phyloP scores from a whole-genome alignment of 2,329 filamentous ascomycete genomes.

The Diaporthe australafricana region DNA sequence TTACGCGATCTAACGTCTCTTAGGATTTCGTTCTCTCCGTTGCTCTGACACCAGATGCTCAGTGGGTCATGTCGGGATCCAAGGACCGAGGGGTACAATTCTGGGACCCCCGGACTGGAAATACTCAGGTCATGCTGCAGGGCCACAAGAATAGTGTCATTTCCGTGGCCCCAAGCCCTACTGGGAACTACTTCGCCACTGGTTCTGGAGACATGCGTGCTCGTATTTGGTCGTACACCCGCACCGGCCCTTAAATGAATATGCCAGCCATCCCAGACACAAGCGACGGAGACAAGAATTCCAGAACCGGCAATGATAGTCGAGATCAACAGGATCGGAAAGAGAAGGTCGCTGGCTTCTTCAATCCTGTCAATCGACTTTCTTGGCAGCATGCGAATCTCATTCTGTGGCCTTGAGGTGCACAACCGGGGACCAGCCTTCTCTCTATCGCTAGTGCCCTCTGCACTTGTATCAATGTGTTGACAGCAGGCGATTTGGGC shows the following conservation, averaged over 20 bases:
- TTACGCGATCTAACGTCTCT: conserved; percentile 44
- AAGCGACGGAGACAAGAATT: neutral
- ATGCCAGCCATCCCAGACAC: neutral
- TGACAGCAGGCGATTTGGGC: neutral
- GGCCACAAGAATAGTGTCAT: conserved; percentile 99
- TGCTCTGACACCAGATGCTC: conserved; percentile 91
- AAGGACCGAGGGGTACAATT: conserved; percentile 99
- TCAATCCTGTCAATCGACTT: neutral
- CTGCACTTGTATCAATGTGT: neutral
- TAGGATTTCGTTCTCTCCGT: conserved; percentile 97
- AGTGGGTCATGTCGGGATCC: conserved; percentile 96
- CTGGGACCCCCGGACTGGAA: conserved; percentile 95
- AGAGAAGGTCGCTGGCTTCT: neutral
- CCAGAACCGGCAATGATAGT: neutral
- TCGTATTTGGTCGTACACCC: conserved; percentile 91
- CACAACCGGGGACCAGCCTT: neutral
- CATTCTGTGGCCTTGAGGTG: neutral
- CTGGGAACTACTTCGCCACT: conserved; percentile 90
- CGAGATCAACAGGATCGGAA: neutral
- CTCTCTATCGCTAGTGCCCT: neutral
- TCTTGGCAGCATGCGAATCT: neutral
- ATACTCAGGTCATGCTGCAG: conserved; percentile 97
- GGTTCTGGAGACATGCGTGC: conserved; percentile 98
- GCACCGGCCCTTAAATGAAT: conserved; percentile 45
- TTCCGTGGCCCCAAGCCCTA: conserved; percentile 93